Evolutionary conservation across 2,329 filamentous ascomycete species (phyloP), one percentile per base, ranked within the genome.

Genomic region (Aurifilum marmelostoma): DNA sequence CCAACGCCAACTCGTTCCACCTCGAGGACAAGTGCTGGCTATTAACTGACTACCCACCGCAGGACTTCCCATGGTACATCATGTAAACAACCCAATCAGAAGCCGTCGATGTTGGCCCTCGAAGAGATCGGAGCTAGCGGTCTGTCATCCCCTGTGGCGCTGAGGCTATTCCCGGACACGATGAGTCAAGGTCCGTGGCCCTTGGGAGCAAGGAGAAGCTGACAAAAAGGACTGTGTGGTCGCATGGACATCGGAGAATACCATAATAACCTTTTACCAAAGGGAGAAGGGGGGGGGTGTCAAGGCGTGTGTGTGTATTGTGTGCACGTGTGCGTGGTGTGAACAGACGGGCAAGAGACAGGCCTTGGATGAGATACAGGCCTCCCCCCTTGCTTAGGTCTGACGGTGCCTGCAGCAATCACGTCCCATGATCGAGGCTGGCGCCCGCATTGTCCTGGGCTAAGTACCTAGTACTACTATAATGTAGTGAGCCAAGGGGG

Each of bases 151-250:
- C 43, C 43, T 39, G 39, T 37, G 61, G 43, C 39, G 63, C 66
- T 69, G 63, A 63, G 37, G 67, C 58, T 69, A 43, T 65, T 34
- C 67, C 29, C 27, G 47, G 41, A 29, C 50, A 54, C 24, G 59
- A 63, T 69, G 43, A 37, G 62, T 37, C 43, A 62, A 62, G 37
- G 34, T 62, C n/a, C 37, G n/a, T 24, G 21, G 56, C 32, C 56
- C 32, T 16, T 47, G 43, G 18, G 27, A 34, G 29, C 18, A 59
- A 59, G 21, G 21, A 37, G 34, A 34, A 34, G 34, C 34, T 4
- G 34, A 8, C 34, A 34, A 34, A 34, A 47, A 47, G 8, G 21
- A 9, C n/a, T 47, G 2, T n/a, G n/a, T n/a, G n/a, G n/a, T n/a
- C 16, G 41, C 41, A 47, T 47, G 21, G 21, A 47, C 21, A 47